A percentile compares a stretch with the other conserved stretches of the same genome.
These are phyloP conservation scores for Leishmania mexicana DNA, from an alignment of 208 protist genomes.

Conservation along the genomic window DNA sequence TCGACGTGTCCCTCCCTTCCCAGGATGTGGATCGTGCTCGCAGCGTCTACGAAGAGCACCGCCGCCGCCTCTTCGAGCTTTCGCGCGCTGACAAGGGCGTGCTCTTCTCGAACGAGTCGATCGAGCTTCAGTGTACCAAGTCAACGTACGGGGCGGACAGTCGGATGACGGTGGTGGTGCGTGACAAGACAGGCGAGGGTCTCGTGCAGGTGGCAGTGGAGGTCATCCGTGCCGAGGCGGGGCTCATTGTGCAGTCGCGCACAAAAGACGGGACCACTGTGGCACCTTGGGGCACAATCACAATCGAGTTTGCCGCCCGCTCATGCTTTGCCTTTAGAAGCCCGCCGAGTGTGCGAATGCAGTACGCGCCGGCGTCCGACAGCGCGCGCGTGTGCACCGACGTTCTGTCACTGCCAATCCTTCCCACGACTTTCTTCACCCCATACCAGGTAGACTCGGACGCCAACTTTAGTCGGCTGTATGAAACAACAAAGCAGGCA, in stretches of 20 bases:
- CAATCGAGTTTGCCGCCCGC: conserved; percentile 71
- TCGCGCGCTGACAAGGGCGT: conserved; percentile 29
- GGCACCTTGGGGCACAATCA: conserved; percentile 23
- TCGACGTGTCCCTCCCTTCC: conserved; percentile 68
- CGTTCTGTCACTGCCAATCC: conserved; percentile 65
- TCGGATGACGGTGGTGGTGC: conserved; percentile 43
- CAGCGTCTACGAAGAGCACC: conserved; percentile 34
- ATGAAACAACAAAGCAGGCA: conserved; percentile 38
- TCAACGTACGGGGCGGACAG: conserved; percentile 51
- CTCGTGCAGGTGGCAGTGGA: conserved; percentile 45
- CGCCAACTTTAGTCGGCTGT: conserved; percentile 40
- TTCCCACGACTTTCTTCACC: conserved; percentile 60
- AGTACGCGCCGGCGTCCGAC: conserved; percentile 30
- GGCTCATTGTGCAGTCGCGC: conserved; percentile 66
- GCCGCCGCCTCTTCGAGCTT: conserved; percentile 38
- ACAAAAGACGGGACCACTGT: conserved; percentile 29
- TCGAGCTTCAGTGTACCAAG: conserved; percentile 64
- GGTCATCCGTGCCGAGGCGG: conserved; percentile 47
- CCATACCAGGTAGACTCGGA: conserved; percentile 60
- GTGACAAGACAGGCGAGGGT: conserved; percentile 23
- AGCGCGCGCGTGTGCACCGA: conserved; percentile 32
- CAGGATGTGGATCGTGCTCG: conserved; percentile 40
- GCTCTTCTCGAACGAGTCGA: conserved; percentile 48
- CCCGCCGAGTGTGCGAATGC: conserved; percentile 65
- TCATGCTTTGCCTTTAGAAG: conserved; percentile 56